Base-by-base conservation (phyloP, 225 moss, liverwort and hornwort genomes). In the Asterella californica region DNA sequence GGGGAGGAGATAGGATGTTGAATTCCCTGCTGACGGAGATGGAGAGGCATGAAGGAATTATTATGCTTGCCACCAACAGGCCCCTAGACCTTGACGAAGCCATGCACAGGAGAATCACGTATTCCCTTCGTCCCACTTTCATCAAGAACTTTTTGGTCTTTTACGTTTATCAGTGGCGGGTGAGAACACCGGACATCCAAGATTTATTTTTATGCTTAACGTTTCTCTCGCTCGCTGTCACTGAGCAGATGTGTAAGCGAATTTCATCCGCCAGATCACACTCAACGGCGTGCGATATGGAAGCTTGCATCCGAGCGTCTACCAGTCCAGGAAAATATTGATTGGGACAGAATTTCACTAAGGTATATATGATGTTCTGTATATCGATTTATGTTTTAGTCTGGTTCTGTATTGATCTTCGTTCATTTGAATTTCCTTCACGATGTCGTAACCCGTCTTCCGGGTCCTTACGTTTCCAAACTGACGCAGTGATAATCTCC, bases 31-130 rank as follows among this genome's bases (percentile, higher is more conserved):
- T 90, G 17, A 90, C 90, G 24, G 90, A 90, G 85, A 87, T 90
- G 90, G 90, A 90, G 80, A 76, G 90, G 15, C 90, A 90, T 79
- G 90, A 90, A 81, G 90, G 90, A 46, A 90, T 90, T 53, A 90
- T 90, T 34, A 90, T 90, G 90, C 88, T 90, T 50, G 90, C 90
- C 37, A 90, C 90, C 4, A 90, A 90, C 70, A 84, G 90, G 55
- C 90, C 90, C 68, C 55, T 90, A 69, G 90, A 90, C 83, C 86
- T 90, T n/a, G 90, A 90, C 73, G 90, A 90, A 78, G 90, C 90
- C 17, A 90, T 90, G 90, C 90, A 90, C 80, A 80, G 90, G 66
- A 84, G 90, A 47, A 88, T 90, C 37, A 90, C 90, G 88, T 90
- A 84, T 52, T 72, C 10, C 19, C 27, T 72, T 33, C 27, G 36